These are phyloP conservation scores for Nakazawaea holstii DNA, from an alignment of 805 yeast genomes.

Conservation along the genomic window DNA sequence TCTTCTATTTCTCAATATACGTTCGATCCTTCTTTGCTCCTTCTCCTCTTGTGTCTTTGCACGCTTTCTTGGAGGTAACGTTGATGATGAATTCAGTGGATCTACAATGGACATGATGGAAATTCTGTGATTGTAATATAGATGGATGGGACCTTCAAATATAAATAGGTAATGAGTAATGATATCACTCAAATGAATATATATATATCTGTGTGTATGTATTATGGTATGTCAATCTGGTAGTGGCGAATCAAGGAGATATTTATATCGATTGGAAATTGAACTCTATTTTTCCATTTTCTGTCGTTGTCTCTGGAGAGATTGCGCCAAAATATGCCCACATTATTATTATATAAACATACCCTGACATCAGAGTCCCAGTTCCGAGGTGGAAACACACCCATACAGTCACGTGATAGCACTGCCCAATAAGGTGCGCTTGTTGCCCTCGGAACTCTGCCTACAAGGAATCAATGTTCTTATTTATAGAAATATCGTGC, in stretches of 20 bases:
- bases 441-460: no score
- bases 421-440: no score
- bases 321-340: background rate
- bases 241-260: background rate
- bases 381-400: no score
- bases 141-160: no score
- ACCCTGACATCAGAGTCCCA: no score
- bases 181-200: no score
- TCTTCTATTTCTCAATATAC: conserved; percentile 88
- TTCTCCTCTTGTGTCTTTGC: conserved; percentile 96
- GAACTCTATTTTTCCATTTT: background rate
- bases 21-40: conserved; percentile 91
- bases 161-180: no score
- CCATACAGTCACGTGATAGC: no score
- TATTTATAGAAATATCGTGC: no score
- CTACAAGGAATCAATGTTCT: no score
- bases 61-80: conserved; percentile 91
- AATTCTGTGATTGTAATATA: background rate
- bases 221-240: background rate
- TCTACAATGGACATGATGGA: background rate
- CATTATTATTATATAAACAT: background rate
- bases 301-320: background rate
- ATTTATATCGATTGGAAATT: background rate
- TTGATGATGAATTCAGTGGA: conserved; percentile 4
- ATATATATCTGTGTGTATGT: background rate